These are phyloP conservation scores for Globisporangium emineosum DNA, from an alignment of 352 stramenopile genomes.

Conservation along the genomic window DNA sequence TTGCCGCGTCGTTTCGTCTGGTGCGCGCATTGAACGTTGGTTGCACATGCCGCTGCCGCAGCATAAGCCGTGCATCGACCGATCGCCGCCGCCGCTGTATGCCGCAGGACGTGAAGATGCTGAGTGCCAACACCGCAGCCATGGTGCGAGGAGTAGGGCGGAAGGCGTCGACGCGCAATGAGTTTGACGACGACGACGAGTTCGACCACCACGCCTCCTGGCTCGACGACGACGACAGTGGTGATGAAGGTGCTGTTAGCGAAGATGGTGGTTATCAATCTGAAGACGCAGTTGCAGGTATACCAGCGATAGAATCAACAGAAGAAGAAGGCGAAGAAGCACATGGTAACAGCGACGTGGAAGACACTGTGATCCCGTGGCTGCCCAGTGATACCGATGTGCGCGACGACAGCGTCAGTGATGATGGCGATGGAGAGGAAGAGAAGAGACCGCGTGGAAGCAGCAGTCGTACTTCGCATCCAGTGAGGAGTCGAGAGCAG, in stretches of 20 bases:
- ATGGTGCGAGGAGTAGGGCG: not conserved
- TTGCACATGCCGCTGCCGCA: not conserved
- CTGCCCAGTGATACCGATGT: conserved; percentile 25
- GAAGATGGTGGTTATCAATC: conserved; percentile 3
- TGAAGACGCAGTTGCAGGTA: not conserved
- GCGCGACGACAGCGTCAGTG: conserved; percentile 12
- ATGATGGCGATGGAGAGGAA: conserved; percentile 14
- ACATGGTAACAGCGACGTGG: not conserved
- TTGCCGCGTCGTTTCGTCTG: conserved; percentile 9
- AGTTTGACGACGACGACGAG: conserved; percentile 16
- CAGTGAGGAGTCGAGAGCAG: not conserved
- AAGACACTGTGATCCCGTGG: conserved; percentile 16
- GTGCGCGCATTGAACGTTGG: conserved; percentile 6
- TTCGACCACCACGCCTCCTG: conserved; percentile 11
- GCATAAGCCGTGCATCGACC: not conserved
- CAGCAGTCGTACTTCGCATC: not conserved
- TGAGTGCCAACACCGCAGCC: conserved; percentile 5
- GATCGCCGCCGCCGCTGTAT: not conserved
- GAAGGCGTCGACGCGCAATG: not conserved
- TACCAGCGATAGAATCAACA: not conserved
- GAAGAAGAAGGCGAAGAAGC: conserved; percentile 1
- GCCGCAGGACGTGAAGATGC: not conserved
- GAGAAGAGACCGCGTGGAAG: conserved; percentile 11
- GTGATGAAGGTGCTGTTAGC: not conserved
- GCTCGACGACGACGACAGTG: conserved; percentile 8